phyloP scores from a whole-genome alignment of 192 early-diverging fungal species.

The Coemansia asiatica region DNA sequence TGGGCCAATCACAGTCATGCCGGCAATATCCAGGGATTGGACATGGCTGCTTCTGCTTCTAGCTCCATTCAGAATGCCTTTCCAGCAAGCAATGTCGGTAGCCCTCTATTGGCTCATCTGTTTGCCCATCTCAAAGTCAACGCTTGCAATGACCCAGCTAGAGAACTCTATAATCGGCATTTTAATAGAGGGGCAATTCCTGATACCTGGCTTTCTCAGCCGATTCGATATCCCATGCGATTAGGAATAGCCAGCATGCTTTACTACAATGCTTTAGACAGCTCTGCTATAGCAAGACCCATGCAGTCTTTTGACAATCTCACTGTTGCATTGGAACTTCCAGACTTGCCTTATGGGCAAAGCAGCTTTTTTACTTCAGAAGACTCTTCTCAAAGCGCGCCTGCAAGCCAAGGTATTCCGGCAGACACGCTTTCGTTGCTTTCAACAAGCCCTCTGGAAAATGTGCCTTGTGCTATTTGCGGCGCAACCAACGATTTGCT shows the following conservation, averaged over 20 bases:
- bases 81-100: background rate
- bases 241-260: background rate
- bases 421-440: background rate
- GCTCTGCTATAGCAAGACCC: background rate
- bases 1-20: too few species aligned
- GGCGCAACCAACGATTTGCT: background rate
- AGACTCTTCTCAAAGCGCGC: background rate
- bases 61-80: background rate
- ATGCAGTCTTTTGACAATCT: background rate
- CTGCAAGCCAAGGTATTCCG: background rate
- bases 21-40: too few species aligned
- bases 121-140: background rate
- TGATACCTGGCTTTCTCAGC: background rate
- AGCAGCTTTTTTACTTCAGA: background rate
- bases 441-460: background rate
- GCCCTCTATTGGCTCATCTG: background rate
- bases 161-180: background rate
- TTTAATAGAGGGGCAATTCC: background rate
- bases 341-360: too few species aligned
- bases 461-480: background rate
- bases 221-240: background rate
- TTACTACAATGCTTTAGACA: background rate
- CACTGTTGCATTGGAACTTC: background rate
- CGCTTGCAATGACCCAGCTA: background rate
- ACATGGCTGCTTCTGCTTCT: too few species aligned